Evolutionary conservation across 345 rosid species (phyloP).

Genomic region (Salix koriyanagi): DNA sequence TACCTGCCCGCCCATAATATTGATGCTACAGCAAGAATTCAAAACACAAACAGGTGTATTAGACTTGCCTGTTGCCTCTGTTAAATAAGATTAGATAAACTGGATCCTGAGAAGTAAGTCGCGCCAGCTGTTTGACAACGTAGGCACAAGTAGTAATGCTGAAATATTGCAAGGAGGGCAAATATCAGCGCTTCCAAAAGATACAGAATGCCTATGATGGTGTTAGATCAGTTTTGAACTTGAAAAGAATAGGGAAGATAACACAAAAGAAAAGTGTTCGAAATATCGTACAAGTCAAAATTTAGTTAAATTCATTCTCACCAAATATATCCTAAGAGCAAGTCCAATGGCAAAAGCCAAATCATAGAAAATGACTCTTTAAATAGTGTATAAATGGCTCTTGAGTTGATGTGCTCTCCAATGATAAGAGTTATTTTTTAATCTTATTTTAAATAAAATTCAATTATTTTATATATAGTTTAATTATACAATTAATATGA

Average conservation of each 20-base stretch:
- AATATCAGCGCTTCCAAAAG: constrained; percentile 1
- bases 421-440: too few relatives aligned
- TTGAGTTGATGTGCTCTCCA: too few relatives aligned
- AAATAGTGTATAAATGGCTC: too few relatives aligned
- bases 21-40: neutral
- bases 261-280: neutral
- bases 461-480: too few relatives aligned
- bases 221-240: too few relatives aligned
- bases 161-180: constrained; percentile 21
- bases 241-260: neutral
- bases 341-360: too few relatives aligned
- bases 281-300: neutral
- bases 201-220: neutral
- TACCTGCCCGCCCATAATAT: neutral
- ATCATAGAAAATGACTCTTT: too few relatives aligned
- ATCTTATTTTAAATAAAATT: too few relatives aligned
- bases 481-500: too few relatives aligned
- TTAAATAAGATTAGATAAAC: constrained; percentile 59
- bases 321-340: neutral
- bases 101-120: constrained; percentile 61
- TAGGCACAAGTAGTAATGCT: constrained; percentile 64
- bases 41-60: neutral
- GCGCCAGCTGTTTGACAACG: constrained; percentile 53
- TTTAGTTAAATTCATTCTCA: neutral
- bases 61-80: constrained; percentile 43